Evolutionary conservation across 2,329 filamentous ascomycete species (phyloP).

Genomic region (Calonectria pseudoturangicola): DNA sequence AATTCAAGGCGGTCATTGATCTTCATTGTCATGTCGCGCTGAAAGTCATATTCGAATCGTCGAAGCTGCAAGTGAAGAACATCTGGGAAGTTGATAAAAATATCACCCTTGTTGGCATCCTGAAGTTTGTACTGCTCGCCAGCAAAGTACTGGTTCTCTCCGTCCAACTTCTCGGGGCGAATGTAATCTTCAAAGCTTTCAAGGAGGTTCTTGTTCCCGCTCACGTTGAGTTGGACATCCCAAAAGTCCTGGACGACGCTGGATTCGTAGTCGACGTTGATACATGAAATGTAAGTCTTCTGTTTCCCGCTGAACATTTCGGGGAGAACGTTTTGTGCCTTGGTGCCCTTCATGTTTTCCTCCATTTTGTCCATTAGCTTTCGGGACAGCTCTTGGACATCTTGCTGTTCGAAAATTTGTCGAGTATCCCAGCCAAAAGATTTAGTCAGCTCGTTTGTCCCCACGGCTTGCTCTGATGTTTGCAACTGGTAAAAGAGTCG

Average conservation of each 20-base stretch:
- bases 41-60: conserved; percentile 97
- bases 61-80: conserved; percentile 97
- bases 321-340: conserved; percentile 90
- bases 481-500: conserved; percentile 96
- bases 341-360: conserved; percentile 97
- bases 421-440: conserved; percentile 99
- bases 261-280: conserved; percentile 98
- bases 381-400: conserved; percentile 96
- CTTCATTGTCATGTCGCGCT: conserved; percentile 98
- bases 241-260: conserved; percentile 98
- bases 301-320: conserved; percentile 97
- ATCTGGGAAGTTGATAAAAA: conserved; percentile 95
- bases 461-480: conserved; percentile 87
- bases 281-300: conserved; percentile 99
- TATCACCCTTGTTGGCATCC: conserved; percentile 97
- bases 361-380: conserved; percentile 99
- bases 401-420: conserved; percentile 98
- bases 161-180: conserved; percentile 96
- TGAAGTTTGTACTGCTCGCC: conserved; percentile 93
- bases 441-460: conserved; percentile 93
- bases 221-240: conserved; percentile 98
- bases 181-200: conserved; percentile 98
- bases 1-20: conserved; percentile 96
- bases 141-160: conserved; percentile 98
- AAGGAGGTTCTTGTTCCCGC: conserved; percentile 92